Evolutionary conservation across 768 basidiomycete genomes (phyloP), one percentile per base, ranked within the genome.

Genomic region (Trametes elegans): DNA sequence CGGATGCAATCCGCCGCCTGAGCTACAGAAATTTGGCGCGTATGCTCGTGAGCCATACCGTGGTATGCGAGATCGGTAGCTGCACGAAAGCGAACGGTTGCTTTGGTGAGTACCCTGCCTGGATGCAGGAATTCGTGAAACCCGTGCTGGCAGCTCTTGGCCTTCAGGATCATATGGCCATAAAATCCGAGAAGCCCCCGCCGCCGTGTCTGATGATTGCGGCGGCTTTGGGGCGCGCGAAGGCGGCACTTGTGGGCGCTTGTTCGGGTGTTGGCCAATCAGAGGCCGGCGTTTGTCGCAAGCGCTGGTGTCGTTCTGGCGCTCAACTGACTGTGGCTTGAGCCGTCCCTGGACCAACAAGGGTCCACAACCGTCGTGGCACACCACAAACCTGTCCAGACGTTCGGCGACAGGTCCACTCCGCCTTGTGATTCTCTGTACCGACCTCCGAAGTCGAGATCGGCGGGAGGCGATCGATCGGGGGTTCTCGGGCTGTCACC

Each of bases 41-140:
- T 31, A 40, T 56, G 3, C 58, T 66, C 55, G 65, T 61, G 2
- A 50, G 14, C 18, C 65, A 66, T 38, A 49, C 62, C 32, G 19
- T 28, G 3, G 21, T 51, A 29, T 66, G 65, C 44, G 61, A 66
- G 45, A 66, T 66, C 40, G 51, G 50, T 4, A 64, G 54, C 38
- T 66, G 65, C 44, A 57, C 32, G 19, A 53, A 54, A 34, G 65
- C 65, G 10, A 66, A 66, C 40, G 54, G 49, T 11, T 62, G 57
- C 31, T 64, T 66, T 36, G 57, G 65, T 66, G 52, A 50, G 62
- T 58, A 3, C 7, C 31, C 35, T n/a, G n/a, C 29, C 26, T 29
- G 21, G 7, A n/a, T n/a, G n/a, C n/a, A n/a, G n/a, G n/a, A n/a
- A n/a, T n/a, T n/a, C n/a, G n/a, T n/a, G n/a, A n/a, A n/a, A n/a